Percentiles rank a stretch among this genome's conserved stretches.
phyloP scores from a whole-genome alignment of 257 asterid genomes.

The Lavandula angustifolia region DNA sequence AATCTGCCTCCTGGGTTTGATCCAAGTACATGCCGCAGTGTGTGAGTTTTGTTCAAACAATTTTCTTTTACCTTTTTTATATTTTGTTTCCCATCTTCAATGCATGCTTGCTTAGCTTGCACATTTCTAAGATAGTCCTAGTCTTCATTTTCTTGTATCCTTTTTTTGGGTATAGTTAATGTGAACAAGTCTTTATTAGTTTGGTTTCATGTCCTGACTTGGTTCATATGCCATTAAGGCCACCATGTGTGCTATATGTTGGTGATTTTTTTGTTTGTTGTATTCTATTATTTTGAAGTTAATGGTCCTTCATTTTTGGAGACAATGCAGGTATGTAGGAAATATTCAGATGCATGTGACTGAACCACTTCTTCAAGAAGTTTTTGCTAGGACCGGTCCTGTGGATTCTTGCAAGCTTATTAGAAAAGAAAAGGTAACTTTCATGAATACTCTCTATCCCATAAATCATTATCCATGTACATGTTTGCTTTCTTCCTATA shows the following conservation, averaged over 20 bases:
- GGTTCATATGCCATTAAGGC: not conserved
- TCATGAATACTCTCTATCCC: slow-evolving; percentile 4
- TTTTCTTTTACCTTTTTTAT: slow-evolving; percentile 8
- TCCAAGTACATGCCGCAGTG: slow-evolving; percentile 99
- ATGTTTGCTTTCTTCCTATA: slow-evolving; percentile 16
- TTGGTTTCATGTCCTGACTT: slow-evolving; percentile 19
- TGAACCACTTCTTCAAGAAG: slow-evolving; percentile 90
- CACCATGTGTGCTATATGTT: slow-evolving; percentile 1
- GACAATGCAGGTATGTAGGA: slow-evolving; percentile 91
- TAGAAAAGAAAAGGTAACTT: slow-evolving; percentile 77
- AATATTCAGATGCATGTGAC: slow-evolving; percentile 83
- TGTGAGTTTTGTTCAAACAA: slow-evolving; percentile 76
- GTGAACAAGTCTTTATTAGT: slow-evolving; percentile 6
- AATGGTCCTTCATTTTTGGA: slow-evolving; percentile 37
- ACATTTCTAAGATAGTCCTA: slow-evolving; percentile 3
- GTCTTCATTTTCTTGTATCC: slow-evolving; percentile 9
- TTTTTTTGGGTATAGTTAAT: not conserved
- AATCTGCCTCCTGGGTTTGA: slow-evolving; percentile 99
- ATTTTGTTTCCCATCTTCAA: slow-evolving; percentile 21
- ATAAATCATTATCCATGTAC: slow-evolving; percentile 5
- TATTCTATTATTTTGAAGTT: slow-evolving; percentile 29
- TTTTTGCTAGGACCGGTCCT: slow-evolving; percentile 82
- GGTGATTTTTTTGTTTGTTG: slow-evolving; percentile 21
- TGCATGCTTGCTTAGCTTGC: slow-evolving; percentile 28
- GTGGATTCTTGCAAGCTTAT: slow-evolving; percentile 88